These are phyloP conservation scores for Nematocida minor DNA, from an alignment of 371 early-diverging fungal genomes.

Conservation along the genomic window DNA sequence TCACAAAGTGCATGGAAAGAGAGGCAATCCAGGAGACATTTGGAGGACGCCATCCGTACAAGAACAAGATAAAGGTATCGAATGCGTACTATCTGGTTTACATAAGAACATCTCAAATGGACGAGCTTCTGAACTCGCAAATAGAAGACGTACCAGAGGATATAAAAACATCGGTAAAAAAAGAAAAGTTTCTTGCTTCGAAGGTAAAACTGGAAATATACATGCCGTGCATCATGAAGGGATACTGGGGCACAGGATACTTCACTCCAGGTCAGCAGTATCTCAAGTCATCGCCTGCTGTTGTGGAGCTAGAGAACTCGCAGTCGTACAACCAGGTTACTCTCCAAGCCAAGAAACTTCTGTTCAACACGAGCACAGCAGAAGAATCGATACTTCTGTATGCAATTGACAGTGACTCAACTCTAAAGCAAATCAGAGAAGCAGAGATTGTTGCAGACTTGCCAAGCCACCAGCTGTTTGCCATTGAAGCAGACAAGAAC, in stretches of 20 bases:
- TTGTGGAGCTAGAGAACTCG: slow-evolving; percentile 11
- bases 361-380: neutral
- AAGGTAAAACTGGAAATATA: neutral
- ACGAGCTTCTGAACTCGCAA: neutral
- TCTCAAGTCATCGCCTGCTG: neutral
- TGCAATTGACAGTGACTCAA: neutral
- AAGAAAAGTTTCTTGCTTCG: slow-evolving; percentile 5
- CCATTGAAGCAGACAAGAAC: neutral
- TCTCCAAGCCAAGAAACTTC: slow-evolving; percentile 6
- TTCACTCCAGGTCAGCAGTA: neutral
- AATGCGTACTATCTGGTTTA: slow-evolving; percentile 64
- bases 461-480: neutral
- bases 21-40: slow-evolving; percentile 78
- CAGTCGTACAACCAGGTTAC: slow-evolving; percentile 11
- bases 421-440: neutral
- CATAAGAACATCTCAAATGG: slow-evolving; percentile 30
- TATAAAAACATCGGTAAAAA: slow-evolving; percentile 5
- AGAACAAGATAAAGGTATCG: slow-evolving; percentile 48
- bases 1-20: slow-evolving; percentile 72
- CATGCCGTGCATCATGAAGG: slow-evolving; percentile 1
- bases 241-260: slow-evolving; percentile 41
- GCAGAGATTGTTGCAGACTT: slow-evolving; percentile 1
- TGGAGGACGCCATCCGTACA: slow-evolving; percentile 68
- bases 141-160: slow-evolving; percentile 18
- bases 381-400: neutral